Evolutionary conservation across 75 land plant genomes (phyloP).

Genomic region (Pinus taeda): DNA sequence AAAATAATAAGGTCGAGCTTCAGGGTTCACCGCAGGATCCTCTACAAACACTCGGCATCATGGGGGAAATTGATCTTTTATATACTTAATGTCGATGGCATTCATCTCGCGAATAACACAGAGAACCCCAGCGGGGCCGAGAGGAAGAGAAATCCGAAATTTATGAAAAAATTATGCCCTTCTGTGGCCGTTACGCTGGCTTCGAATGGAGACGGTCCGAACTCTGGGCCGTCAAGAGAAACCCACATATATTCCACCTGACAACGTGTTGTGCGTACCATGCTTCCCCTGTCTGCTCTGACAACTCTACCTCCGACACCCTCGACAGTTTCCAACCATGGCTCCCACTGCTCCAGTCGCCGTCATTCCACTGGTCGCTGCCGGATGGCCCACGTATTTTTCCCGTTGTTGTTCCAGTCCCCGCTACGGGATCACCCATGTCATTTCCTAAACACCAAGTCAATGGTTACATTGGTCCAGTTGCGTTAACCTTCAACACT

Average conservation of each 20-base stretch:
- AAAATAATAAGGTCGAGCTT: constrained; percentile 47
- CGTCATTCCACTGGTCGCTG: too few species aligned
- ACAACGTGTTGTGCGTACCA: too few species aligned
- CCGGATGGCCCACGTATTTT: too few species aligned
- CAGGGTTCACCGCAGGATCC: constrained; percentile 17
- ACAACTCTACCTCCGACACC: too few species aligned
- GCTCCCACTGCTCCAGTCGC: too few species aligned
- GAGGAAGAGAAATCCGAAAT: background rate
- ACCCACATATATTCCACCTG: background rate
- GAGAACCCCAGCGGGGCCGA: background rate
- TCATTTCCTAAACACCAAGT: too few species aligned
- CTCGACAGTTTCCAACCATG: too few species aligned
- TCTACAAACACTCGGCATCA: constrained; percentile 52
- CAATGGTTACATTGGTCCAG: too few species aligned
- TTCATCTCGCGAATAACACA: background rate
- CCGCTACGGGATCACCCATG: too few species aligned
- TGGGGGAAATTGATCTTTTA: constrained; percentile 71
- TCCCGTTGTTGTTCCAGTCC: too few species aligned
- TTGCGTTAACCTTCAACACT: too few species aligned
- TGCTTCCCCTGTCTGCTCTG: too few species aligned
- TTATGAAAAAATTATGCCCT: constrained; percentile 28
- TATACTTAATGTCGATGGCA: constrained; percentile 15
- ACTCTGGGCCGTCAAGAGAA: background rate
- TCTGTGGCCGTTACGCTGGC: constrained; percentile 26
- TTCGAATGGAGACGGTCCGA: background rate